A percentile compares a stretch with the other conserved stretches of the same genome.
phyloP scores from a whole-genome alignment of 352 stramenopile species.

The Phytophthora ramorum region DNA sequence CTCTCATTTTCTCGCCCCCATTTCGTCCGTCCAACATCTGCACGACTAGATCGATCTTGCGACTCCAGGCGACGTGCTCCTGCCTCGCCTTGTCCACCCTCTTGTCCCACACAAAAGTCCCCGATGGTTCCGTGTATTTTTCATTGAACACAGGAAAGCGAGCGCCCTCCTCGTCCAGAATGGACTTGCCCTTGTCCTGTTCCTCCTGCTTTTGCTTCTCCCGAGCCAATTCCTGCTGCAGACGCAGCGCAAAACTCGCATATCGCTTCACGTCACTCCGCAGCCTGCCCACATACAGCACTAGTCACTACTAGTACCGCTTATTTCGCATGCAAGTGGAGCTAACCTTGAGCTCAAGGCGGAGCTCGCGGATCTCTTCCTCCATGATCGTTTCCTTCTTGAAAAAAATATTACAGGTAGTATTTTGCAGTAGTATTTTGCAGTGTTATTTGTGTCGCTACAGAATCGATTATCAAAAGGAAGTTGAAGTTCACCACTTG shows the following conservation, averaged over 20 bases:
- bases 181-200: background rate
- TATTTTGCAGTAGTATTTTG: too few relatives aligned
- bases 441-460: background rate
- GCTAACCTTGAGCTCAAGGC: conserved; percentile 37
- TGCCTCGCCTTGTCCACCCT: conserved; percentile 18
- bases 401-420: conserved; percentile 11
- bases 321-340: background rate
- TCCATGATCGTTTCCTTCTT: conserved; percentile 24
- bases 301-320: background rate
- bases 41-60: conserved; percentile 27
- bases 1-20: conserved; percentile 1
- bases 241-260: conserved; percentile 34
- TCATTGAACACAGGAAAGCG: background rate
- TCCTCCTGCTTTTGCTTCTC: conserved; percentile 29
- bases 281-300: conserved; percentile 15
- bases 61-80: conserved; percentile 20
- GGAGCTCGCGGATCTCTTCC: conserved; percentile 29
- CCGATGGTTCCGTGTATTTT: background rate
- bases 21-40: conserved; percentile 12
- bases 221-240: conserved; percentile 42
- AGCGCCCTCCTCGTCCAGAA: conserved; percentile 10
- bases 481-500: conserved; percentile 42
- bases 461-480: conserved; percentile 2
- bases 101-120: conserved; percentile 18
- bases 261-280: conserved; percentile 46